Evolutionary conservation across 2,329 filamentous ascomycete genomes (phyloP), one percentile per base, ranked within the genome.

Genomic region (Verticillium klebahnii): DNA sequence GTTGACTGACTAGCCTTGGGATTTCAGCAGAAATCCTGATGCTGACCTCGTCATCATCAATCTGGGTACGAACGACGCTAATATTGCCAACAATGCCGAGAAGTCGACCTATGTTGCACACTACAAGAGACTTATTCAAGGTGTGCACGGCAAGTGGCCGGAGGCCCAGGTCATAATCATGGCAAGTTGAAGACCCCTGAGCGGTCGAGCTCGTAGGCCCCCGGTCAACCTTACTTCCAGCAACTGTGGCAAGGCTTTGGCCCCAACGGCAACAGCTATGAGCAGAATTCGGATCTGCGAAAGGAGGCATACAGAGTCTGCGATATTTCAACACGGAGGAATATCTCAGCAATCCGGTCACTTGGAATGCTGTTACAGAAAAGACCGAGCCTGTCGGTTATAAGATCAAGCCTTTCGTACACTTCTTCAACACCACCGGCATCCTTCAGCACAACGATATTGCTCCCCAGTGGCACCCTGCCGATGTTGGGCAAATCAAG

Each of bases 381-480:
- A 73, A 68, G 25, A 77, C 71, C 1, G 72, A 69, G 29, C 69
- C 61, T 2, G 70, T 72, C 1, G 65, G 73, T 60, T 69, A 62
- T 25, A 68, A 69, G 14, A 69, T 68, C 40, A 67, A 78, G 61
- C 77, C 78, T 0, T 87, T 85, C 60, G 82, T 88, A 34, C 80
- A 86, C 67, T 85, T 85, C 66, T 88, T 88, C 73, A 84, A 86
- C 67, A 86, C 82, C 0, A 83, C 79, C 11, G 85, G 85, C 1
- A 83, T 88, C 55, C 69, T 88, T 66, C 82, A 87, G 66, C 83
- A 88, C 67, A 87, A 87, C 65, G 85, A 87, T 67, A 84, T 86
- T 63, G 80, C 77, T 2, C 84, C 85, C 7, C 77, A 79, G 65
- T 86, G 77, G 66, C 85, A 88, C 67, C 85, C 83, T 0, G 88